Base-by-base conservation (phyloP, 441 rosid genomes). In the Theobroma grandiflorum region DNA sequence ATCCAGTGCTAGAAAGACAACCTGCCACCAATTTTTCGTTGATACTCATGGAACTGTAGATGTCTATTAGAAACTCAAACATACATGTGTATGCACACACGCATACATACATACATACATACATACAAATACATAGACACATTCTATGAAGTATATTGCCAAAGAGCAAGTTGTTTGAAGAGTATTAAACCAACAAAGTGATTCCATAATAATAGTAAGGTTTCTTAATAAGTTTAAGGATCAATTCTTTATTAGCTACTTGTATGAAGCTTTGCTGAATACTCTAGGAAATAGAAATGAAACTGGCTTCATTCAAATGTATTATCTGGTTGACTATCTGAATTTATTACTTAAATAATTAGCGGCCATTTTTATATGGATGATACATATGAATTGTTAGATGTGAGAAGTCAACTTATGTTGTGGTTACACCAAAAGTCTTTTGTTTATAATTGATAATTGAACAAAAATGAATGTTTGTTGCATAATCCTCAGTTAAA, bases 1-100 rank as follows among this genome's bases (percentile, higher is more conserved):
- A 82, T 94, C 92, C 9, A 92, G 82, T 22, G 91, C 94, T 53
- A 80, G 75, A 82, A 94, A 92, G 72, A 94, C 87, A 80, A 94
- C 88, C 95, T 92, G 95, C 86, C 82, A 86, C 76, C 42, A 80
- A 75, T 55, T 33, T 47, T 57, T 65, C n/a, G 15, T 63, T 73
- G 63, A 45, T 45, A 76, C 6, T 59, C 38, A 20, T 42, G 38
- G 15, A 65, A 79, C 26, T 61, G 22, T 50, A 35, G 50, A 5
- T 64, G 8, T 70, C 55, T 5, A 76, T 16, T 65, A 45, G 62
- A 50, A 64, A 55, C 31, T 35, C 40, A 53, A 9, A 58, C 49
- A 67, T 9, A 37, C 20, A 22, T 42, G 8, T 26, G 31, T 26
- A 42, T 35, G 33, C 2, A 49, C 42, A 72, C 22, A 18, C 16